A percentile compares a stretch with the other conserved stretches of the same genome.
Evolutionary conservation across 2,329 filamentous ascomycete species (phyloP).

Genomic region (Nakataea oryzae): DNA sequence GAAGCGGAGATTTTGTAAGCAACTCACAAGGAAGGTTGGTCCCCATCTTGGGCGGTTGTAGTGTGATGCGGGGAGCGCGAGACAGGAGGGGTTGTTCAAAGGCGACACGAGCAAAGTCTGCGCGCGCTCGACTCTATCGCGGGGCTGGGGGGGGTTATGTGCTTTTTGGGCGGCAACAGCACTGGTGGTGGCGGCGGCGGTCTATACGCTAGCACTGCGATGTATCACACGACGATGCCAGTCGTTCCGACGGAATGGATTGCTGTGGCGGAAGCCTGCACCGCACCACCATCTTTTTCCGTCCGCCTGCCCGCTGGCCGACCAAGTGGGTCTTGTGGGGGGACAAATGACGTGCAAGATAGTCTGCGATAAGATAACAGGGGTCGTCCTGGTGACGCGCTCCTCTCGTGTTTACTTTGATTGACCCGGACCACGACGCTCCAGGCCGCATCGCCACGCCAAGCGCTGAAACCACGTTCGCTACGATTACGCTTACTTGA

Average conservation of each 20-base stretch:
- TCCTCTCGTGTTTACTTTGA: background rate
- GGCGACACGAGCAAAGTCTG: background rate
- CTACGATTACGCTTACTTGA: too few species aligned
- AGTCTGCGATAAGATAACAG: conserved; percentile 1
- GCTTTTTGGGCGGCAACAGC: background rate
- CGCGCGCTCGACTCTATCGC: background rate
- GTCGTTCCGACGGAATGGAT: background rate
- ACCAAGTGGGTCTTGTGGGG: background rate
- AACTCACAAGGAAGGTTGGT: conserved; percentile 35
- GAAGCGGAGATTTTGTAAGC: background rate
- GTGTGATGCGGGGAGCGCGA: background rate
- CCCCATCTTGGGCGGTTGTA: conserved; percentile 27
- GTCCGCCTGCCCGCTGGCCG: background rate
- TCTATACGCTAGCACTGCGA: background rate
- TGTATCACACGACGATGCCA: background rate
- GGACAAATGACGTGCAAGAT: background rate
- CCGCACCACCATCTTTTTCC: background rate
- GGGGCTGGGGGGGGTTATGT: too few species aligned
- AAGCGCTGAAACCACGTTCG: background rate
- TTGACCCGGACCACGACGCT: background rate
- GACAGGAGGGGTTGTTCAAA: background rate
- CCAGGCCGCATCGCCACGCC: background rate
- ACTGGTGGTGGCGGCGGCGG: background rate
- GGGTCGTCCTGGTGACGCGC: background rate
- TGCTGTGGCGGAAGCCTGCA: background rate